Evolutionary conservation across 208 protist genomes (phyloP).

Genomic region (Acanthamoeba healyi): DNA sequence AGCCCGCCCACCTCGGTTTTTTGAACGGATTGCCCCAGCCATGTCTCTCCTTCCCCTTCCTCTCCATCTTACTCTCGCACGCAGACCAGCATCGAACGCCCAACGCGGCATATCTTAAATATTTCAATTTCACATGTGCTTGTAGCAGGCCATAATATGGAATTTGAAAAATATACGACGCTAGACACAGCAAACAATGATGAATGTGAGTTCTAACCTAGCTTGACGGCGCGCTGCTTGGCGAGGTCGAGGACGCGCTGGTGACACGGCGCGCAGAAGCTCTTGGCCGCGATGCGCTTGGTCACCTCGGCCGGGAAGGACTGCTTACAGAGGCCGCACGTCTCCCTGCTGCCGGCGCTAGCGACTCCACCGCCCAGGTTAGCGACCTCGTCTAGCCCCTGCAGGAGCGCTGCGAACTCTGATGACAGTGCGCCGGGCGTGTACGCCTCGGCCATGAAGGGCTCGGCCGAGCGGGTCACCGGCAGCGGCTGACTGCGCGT

Average conservation of each 20-base stretch:
- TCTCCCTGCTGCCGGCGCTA: background rate
- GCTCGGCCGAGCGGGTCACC: background rate
- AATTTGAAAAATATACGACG: background rate
- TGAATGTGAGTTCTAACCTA: background rate
- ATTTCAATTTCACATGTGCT: no score
- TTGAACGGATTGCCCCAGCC: no score
- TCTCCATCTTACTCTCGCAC: no score
- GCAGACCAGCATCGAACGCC: background rate
- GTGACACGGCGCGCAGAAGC: background rate
- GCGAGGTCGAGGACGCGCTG: constrained; percentile 1
- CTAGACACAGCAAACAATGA: no score
- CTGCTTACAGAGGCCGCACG: constrained; percentile 25
- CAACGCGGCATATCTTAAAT: no score
- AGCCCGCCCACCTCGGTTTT: no score
- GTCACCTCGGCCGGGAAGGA: background rate
- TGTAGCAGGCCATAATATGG: background rate
- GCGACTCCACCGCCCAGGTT: background rate
- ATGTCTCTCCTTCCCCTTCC: no score
- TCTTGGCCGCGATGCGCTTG: background rate
- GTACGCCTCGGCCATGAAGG: background rate
- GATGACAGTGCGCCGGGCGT: background rate
- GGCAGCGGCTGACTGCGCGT: background rate
- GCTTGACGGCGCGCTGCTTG: constrained; percentile 16
- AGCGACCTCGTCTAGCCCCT: background rate
- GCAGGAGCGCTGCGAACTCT: background rate